These are phyloP conservation scores for Mortierella antarctica DNA, from an alignment of 192 early-diverging fungal genomes.

Conservation along the genomic window DNA sequence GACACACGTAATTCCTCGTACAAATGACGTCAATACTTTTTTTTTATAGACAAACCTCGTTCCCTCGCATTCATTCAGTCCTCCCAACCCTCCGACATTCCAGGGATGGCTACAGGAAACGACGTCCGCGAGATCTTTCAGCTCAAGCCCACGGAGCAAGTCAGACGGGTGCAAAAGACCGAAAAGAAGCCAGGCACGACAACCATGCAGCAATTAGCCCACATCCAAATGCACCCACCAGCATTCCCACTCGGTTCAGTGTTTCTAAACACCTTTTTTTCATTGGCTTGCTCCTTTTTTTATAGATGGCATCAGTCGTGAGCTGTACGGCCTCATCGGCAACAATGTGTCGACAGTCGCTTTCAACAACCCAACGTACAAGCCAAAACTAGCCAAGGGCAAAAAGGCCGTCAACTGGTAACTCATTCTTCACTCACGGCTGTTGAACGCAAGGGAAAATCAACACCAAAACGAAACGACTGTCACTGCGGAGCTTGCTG, in stretches of 20 bases:
- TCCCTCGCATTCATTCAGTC: background rate
- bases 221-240: background rate
- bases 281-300: background rate
- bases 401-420: slow-evolving; percentile 76
- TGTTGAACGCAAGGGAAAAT: too few species aligned
- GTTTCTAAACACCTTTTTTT: background rate
- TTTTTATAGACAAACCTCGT: background rate
- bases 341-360: slow-evolving; percentile 72
- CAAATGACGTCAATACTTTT: background rate
- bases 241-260: background rate
- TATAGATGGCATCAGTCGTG: slow-evolving; percentile 68
- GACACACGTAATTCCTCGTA: background rate
- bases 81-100: background rate
- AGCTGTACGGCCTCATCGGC: slow-evolving; percentile 74
- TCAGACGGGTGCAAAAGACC: slow-evolving; percentile 34
- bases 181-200: slow-evolving; percentile 64
- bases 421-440: background rate
- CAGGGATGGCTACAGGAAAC: slow-evolving; percentile 53
- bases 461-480: too few species aligned
- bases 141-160: slow-evolving; percentile 54
- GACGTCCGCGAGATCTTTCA: slow-evolving; percentile 75
- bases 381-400: slow-evolving; percentile 78
- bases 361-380: slow-evolving; percentile 68
- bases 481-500: too few species aligned
- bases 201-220: background rate